A percentile compares a stretch with the other conserved stretches of the same genome.
phyloP scores from a whole-genome alignment of 129 eudicot species.

The Lactuca sativa region DNA sequence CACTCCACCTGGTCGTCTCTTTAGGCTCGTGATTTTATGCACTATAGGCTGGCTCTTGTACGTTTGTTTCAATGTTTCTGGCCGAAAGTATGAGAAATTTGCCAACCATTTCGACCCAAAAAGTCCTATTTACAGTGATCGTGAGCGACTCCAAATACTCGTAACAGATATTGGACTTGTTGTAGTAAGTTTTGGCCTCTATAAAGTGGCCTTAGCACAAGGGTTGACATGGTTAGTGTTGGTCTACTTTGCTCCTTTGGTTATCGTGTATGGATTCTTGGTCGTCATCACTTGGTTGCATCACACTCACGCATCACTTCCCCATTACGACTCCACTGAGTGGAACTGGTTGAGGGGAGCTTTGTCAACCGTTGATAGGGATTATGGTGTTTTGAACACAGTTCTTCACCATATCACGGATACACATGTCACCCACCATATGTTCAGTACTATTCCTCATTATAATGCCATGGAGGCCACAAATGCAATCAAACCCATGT shows the following conservation, averaged over 20 bases:
- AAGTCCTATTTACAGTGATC: constrained; percentile 33
- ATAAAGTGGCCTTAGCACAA: constrained; percentile 38
- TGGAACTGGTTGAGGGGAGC: constrained; percentile 66
- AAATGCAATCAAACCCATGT: constrained; percentile 50
- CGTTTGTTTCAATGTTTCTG: constrained; percentile 39
- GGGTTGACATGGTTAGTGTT: constrained; percentile 45
- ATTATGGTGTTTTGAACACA: constrained; percentile 54
- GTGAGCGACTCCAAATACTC: constrained; percentile 34
- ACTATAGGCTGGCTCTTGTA: constrained; percentile 53
- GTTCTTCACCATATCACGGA: constrained; percentile 60
- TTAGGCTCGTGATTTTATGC: constrained; percentile 37
- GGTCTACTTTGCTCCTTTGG: constrained; percentile 52
- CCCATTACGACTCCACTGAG: constrained; percentile 57
- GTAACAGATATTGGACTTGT: constrained; percentile 44
- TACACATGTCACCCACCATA: constrained; percentile 56
- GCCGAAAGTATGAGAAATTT: constrained; percentile 32
- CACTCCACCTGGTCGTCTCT: constrained; percentile 52
- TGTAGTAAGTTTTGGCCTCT: constrained; percentile 33
- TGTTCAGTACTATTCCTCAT: constrained; percentile 59
- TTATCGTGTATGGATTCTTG: constrained; percentile 51
- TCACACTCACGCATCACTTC: constrained; percentile 54
- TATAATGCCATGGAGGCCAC: constrained; percentile 65
- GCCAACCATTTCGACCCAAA: constrained; percentile 42
- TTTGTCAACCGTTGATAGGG: constrained; percentile 48
- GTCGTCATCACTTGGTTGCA: constrained; percentile 55